Evolutionary conservation across 805 yeast species (phyloP).

Genomic region (Hanseniaspora mollemarum): DNA sequence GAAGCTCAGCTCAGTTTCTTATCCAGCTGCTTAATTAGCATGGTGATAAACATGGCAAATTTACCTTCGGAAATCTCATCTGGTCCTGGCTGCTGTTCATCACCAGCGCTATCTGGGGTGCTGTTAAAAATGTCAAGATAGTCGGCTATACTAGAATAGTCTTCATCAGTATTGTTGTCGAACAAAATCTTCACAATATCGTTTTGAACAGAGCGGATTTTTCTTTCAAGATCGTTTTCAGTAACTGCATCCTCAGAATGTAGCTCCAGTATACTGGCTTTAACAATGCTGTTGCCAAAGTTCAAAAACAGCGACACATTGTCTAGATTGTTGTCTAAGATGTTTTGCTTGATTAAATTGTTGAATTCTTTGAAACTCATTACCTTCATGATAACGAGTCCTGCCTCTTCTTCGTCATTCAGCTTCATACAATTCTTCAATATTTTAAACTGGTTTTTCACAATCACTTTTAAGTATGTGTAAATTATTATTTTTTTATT

Average conservation of each 20-base stretch:
- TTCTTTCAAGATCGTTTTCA: background rate
- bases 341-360: slow-evolving; percentile 3
- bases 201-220: background rate
- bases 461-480: slow-evolving; percentile 7
- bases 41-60: slow-evolving; percentile 12
- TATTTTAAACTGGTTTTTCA: background rate
- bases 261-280: background rate
- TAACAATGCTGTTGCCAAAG: background rate
- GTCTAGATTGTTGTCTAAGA: slow-evolving; percentile 8
- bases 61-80: slow-evolving; percentile 2
- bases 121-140: slow-evolving; percentile 6
- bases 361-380: background rate
- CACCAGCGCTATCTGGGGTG: background rate
- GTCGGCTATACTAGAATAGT: background rate
- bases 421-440: background rate
- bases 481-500: slow-evolving; percentile 7
- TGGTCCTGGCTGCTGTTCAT: background rate
- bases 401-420: background rate
- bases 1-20: background rate
- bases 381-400: slow-evolving; percentile 1
- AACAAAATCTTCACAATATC: slow-evolving; percentile 1
- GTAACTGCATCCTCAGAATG: background rate
- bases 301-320: slow-evolving; percentile 7
- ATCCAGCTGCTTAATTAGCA: slow-evolving; percentile 6
- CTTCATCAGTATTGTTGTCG: background rate